Base-by-base conservation (phyloP, 495 filamentous ascomycete species). In the Rusavskia elegans region DNA sequence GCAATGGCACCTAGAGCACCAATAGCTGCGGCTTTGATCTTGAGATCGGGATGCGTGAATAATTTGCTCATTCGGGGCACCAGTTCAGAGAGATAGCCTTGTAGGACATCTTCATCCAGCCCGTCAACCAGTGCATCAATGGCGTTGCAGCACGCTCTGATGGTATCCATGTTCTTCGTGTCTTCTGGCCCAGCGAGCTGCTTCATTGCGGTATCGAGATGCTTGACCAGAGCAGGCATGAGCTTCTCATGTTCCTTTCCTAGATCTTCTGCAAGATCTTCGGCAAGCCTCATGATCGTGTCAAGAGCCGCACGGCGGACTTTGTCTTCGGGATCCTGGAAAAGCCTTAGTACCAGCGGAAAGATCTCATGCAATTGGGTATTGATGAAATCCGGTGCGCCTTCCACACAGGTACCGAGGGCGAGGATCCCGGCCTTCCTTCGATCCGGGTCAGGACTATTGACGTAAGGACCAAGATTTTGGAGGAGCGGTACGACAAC, bases 401-500 rank as follows among this genome's bases (percentile, higher is more conserved):
- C 92, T 68, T 98, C 92, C 49, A 95, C 92, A 59, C 85, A 89
- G 72, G 87, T 93, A 51, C 90, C 92, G 5, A 98, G 73, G 8
- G 92, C 83, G 56, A 97, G 75, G 61, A 96, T 87, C 65, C 87
- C 89, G 39, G 89, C 92, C 64, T 88, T 84, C 45, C 89, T 81
- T 66, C 81, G 84, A 54, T 84, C 82, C 21, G 89, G 76, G 57
- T 93, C 73, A 50, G 64, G 63, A 60, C 74, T 79, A 59, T 73
- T 79, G 63, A 89, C 83, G 62, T 92, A 97, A 50, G 78, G 74
- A 11, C 85, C 82, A 39, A 98, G 81, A 9, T 80, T 77, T 50
- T 93, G 82, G 32, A 98, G 80, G 16, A 98, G 74, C 5, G 92
- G 92, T 35, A 96, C 89, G 54, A 96, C 83, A 8, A 98, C 90